Percentiles rank a stretch among this genome's conserved stretches.
Evolutionary conservation across 371 early-diverging fungal species (phyloP).

Genomic region (Polyrhizophydium stewartii): DNA sequence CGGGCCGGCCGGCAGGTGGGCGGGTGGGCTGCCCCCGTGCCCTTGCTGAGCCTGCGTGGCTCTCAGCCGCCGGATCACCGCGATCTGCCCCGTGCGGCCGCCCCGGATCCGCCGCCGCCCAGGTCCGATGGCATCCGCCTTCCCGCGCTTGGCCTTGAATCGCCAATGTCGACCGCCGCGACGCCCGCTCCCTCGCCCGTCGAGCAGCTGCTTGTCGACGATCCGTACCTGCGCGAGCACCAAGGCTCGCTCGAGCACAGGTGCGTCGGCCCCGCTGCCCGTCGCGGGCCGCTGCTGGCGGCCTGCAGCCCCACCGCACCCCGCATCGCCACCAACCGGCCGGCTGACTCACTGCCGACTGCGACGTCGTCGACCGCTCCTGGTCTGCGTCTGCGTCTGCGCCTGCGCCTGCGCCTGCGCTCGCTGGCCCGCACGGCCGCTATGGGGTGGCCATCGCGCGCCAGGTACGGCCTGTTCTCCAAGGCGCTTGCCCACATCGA

Average conservation of each 20-base stretch:
- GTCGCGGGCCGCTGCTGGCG: too few relatives aligned
- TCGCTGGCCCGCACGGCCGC: not conserved
- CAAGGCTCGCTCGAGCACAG: constrained; percentile 22
- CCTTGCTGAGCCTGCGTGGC: too few relatives aligned
- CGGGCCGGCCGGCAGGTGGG: too few relatives aligned
- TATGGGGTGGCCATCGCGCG: not conserved
- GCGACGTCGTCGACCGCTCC: too few relatives aligned
- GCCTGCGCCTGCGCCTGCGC: not conserved
- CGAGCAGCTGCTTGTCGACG: constrained; percentile 22
- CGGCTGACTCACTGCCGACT: not conserved
- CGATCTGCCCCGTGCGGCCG: too few relatives aligned
- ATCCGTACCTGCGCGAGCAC: constrained; percentile 36
- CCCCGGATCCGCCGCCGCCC: too few relatives aligned
- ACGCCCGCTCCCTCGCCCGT: not conserved
- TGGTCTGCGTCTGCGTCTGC: not conserved
- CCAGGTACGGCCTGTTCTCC: not conserved
- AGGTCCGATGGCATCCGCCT: too few relatives aligned
- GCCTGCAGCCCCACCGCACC: too few relatives aligned
- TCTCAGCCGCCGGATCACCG: too few relatives aligned
- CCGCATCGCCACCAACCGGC: not conserved
- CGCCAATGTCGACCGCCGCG: not conserved
- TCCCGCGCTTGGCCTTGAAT: too few relatives aligned
- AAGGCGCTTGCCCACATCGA: constrained; percentile 38
- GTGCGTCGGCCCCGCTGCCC: too few relatives aligned
- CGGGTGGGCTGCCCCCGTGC: too few relatives aligned